Base-by-base conservation (phyloP, 164 flowering plant species). In the Aristolochia californica region DNA sequence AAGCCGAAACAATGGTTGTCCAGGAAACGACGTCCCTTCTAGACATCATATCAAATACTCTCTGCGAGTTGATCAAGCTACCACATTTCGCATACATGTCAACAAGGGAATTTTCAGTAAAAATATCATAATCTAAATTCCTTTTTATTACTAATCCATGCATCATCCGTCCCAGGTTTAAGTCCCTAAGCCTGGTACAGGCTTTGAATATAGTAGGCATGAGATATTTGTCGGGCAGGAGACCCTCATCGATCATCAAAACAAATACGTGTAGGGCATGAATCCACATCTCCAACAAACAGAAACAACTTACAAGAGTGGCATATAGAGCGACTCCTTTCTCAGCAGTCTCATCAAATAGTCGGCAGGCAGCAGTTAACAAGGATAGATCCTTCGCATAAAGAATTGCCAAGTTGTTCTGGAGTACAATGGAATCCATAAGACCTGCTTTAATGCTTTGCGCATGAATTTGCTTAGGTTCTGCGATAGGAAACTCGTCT, bases 191-290 rank as follows among this genome's bases (percentile, higher is more conserved):
- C 0, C 63, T 75, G 1, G 82, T 62, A 50, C 79, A 78, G 43
- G 82, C 83, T 59, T 75, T 78, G 14, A 78, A 68, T 62, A 81
- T 47, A 2, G 75, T 71, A 7, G 85, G 85, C 13, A 76, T 51
- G 13, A 78, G 65, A 62, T 69, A 81, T 45, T 66, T 78, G 67
- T 76, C 78, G 12, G 85, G 83, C 25, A 56, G 34, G 38, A 78
- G 22, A 2, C 78, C 79, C 24, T 78, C 78, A 22, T 44, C 34
- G 55, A 76, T 50, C 82, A 78, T 78, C 72, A 70, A 63, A 27
- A 63, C 64, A 53, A 76, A 63, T 15, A 71, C 43, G 15, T 47
- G 51, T 56, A 76, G 53, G 26, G 72, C 60, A 55, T 71, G 75
- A 1, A 50, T 67, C 80, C 81, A 78, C 18, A 44, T 60, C 70